Percentiles rank a stretch among this genome's conserved stretches.
phyloP scores from a whole-genome alignment of 768 basidiomycete genomes.

The Lactarius sanguifluus region DNA sequence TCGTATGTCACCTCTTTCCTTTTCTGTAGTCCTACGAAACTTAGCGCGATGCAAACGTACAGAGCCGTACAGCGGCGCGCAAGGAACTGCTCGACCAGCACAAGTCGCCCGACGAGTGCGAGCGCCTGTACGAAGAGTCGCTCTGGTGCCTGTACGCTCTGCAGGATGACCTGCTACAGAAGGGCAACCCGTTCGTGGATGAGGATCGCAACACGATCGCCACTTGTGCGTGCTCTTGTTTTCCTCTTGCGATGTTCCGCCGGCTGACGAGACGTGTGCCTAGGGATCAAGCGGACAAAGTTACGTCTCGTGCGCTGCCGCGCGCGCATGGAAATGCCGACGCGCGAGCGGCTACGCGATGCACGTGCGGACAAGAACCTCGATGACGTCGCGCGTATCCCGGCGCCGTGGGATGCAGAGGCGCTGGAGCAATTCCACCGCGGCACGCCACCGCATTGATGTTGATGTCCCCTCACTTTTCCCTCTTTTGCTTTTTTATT shows the following conservation, averaged over 20 bases:
- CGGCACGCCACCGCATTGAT: slow-evolving; percentile 1
- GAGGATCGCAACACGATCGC: slow-evolving; percentile 79
- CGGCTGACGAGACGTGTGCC: slow-evolving; percentile 1
- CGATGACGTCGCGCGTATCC: slow-evolving; percentile 65
- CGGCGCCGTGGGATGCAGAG: slow-evolving; percentile 53
- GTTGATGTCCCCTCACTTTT: background rate
- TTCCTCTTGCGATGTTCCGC: background rate
- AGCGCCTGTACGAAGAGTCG: slow-evolving; percentile 92
- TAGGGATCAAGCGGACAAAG: slow-evolving; percentile 86
- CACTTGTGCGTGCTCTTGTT: slow-evolving; percentile 53
- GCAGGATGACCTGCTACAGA: slow-evolving; percentile 83
- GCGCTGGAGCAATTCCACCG: slow-evolving; percentile 26
- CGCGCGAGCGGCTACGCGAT: slow-evolving; percentile 69
- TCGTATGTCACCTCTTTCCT: slow-evolving; percentile 52
- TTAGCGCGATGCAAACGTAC: slow-evolving; percentile 13
- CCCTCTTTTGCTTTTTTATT: background rate
- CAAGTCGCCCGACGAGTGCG: slow-evolving; percentile 75
- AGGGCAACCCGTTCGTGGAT: slow-evolving; percentile 80
- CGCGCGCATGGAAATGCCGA: slow-evolving; percentile 74
- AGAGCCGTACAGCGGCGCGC: slow-evolving; percentile 92
- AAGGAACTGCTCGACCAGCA: slow-evolving; percentile 86
- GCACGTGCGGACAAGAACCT: slow-evolving; percentile 79
- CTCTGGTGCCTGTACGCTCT: slow-evolving; percentile 92
- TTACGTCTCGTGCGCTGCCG: slow-evolving; percentile 77
- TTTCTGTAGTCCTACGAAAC: background rate